Percentiles rank a stretch among this genome's conserved stretches.
These are phyloP conservation scores for Karstenula rhodostoma DNA, from an alignment of 2,329 filamentous ascomycete genomes.

Conservation along the genomic window DNA sequence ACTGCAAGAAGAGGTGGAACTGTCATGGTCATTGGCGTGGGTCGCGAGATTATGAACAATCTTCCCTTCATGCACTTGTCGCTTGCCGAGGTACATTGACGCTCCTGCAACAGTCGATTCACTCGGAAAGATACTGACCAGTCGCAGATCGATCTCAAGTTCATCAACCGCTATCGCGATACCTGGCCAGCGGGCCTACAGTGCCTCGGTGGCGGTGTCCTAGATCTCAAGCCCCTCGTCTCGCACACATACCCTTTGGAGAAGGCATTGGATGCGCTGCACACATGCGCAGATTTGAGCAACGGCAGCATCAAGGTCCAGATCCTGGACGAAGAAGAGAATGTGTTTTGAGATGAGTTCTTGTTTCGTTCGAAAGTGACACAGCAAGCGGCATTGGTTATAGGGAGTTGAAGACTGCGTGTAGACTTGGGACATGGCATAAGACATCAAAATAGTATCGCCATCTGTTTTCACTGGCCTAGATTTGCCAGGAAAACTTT, in stretches of 20 bases:
- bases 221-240: constrained; percentile 69
- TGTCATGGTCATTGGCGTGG: constrained; percentile 71
- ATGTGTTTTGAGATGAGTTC: constrained; percentile 26
- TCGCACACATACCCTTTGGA: constrained; percentile 71
- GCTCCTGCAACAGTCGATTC: not conserved
- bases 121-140: not conserved
- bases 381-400: not conserved
- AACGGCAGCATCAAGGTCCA: constrained; percentile 69
- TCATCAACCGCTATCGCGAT: constrained; percentile 75
- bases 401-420: not conserved
- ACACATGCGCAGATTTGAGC: constrained; percentile 60
- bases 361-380: not conserved
- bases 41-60: constrained; percentile 69
- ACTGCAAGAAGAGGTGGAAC: constrained; percentile 65
- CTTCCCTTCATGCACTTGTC: constrained; percentile 73
- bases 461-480: not conserved
- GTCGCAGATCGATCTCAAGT: constrained; percentile 68
- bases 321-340: constrained; percentile 59
- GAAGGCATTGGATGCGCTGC: constrained; percentile 65
- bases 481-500: not conserved
- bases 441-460: not conserved
- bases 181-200: constrained; percentile 74
- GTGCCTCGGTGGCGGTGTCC: constrained; percentile 65
- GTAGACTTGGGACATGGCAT: not conserved
- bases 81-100: constrained; percentile 60